A percentile compares a stretch with the other conserved stretches of the same genome.
phyloP scores from a whole-genome alignment of 768 basidiomycete genomes.

The Tremella fuciformis region DNA sequence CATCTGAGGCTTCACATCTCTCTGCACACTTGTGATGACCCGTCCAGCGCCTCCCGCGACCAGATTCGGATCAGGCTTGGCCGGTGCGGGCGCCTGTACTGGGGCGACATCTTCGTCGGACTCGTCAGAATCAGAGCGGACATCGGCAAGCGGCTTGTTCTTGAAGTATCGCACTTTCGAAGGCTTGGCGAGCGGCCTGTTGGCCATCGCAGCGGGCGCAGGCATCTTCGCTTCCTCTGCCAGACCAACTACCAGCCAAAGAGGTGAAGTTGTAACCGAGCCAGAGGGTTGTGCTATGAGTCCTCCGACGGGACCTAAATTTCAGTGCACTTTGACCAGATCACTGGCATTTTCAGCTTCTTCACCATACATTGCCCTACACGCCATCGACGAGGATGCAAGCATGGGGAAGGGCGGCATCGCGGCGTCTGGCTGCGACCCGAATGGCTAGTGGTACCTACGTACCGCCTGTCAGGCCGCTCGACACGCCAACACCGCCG shows the following conservation, averaged over 20 bases:
- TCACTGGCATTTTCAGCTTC: no score
- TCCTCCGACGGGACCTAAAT: no score
- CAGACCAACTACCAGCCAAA: not conserved
- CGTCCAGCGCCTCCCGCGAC: constrained; percentile 50
- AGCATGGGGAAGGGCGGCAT: no score
- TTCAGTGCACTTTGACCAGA: no score
- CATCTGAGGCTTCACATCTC: not conserved
- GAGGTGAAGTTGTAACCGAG: no score
- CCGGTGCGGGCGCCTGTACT: not conserved
- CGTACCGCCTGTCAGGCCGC: no score
- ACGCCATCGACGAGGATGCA: no score
- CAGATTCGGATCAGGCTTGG: constrained; percentile 22
- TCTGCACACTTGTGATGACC: constrained; percentile 20
- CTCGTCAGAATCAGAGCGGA: constrained; percentile 35
- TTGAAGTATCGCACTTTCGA: constrained; percentile 44
- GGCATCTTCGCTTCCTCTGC: constrained; percentile 8
- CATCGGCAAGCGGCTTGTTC: constrained; percentile 37
- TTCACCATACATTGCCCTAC: no score
- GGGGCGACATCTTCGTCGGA: constrained; percentile 6
- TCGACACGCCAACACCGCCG: no score
- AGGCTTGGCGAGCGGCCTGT: constrained; percentile 25
- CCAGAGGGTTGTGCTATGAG: no score
- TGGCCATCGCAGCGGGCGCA: constrained; percentile 11
- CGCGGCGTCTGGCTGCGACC: no score
- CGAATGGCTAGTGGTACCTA: no score